Conservation (phyloP, 441 rosid genomes). For the Sinapis alba region DNA sequence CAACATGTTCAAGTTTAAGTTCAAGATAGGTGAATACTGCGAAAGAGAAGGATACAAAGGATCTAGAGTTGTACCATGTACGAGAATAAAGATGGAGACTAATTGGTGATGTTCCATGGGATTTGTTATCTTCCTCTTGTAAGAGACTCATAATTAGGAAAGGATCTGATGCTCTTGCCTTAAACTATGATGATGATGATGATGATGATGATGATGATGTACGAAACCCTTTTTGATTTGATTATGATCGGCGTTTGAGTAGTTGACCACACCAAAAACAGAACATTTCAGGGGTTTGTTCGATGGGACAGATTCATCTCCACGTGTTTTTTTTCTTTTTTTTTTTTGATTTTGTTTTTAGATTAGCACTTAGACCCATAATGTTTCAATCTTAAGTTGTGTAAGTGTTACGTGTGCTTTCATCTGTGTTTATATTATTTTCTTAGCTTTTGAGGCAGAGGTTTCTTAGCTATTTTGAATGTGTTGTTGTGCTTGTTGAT, state of each 20-base stretch:
- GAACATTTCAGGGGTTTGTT: too few relatives aligned
- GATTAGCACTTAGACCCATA: too few relatives aligned
- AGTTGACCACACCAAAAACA: too few relatives aligned
- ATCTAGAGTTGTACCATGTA: slow-evolving; percentile 42
- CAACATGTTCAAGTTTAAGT: slow-evolving; percentile 67
- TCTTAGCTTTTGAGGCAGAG: too few relatives aligned
- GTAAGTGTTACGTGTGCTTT: too few relatives aligned
- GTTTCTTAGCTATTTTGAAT: too few relatives aligned
- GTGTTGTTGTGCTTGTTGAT: too few relatives aligned
- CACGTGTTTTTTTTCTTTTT: too few relatives aligned
- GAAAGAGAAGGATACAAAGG: slow-evolving; percentile 51
- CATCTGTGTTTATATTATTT: too few relatives aligned
- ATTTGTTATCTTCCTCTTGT: slow-evolving; percentile 51
- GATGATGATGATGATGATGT: neutral
- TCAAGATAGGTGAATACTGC: slow-evolving; percentile 45
- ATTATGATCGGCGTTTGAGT: slow-evolving; percentile 23
- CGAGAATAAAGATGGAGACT: slow-evolving; percentile 57
- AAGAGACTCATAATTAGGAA: slow-evolving; percentile 53
- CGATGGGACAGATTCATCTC: too few relatives aligned
- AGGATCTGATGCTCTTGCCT: slow-evolving; percentile 43
- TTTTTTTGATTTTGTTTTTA: too few relatives aligned
- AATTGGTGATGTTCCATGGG: slow-evolving; percentile 58
- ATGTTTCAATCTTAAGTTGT: too few relatives aligned
- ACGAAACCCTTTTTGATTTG: slow-evolving; percentile 36
- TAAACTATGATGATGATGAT: slow-evolving; percentile 27